A percentile compares a stretch with the other conserved stretches of the same genome.
These are phyloP conservation scores for Hemerocallis citrina DNA, from an alignment of 106 monocot genomes.

Conservation along the genomic window DNA sequence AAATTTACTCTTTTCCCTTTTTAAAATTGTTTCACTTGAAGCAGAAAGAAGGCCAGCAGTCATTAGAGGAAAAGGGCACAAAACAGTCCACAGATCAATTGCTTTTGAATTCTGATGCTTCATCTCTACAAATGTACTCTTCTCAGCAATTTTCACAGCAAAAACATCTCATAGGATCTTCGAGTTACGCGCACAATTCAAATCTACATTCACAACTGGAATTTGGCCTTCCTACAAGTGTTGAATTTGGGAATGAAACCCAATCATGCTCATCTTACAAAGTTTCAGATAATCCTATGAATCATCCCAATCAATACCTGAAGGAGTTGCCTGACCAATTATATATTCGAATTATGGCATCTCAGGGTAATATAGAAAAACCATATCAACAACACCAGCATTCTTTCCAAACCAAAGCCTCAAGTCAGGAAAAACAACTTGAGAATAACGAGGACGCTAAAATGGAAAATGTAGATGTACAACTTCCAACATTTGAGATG, in stretches of 20 bases:
- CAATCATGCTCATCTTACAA: slow-evolving; percentile 5
- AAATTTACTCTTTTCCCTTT: neutral
- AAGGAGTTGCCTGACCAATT: slow-evolving; percentile 1
- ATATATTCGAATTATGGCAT: slow-evolving; percentile 6
- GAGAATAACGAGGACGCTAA: slow-evolving; percentile 2
- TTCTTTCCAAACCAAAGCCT: slow-evolving; percentile 12
- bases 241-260: slow-evolving; percentile 8
- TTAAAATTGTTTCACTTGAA: slow-evolving; percentile 1
- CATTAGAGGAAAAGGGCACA: slow-evolving; percentile 18
- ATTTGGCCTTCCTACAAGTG: slow-evolving; percentile 12
- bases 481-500: slow-evolving; percentile 4
- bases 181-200: slow-evolving; percentile 17
- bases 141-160: slow-evolving; percentile 21
- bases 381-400: neutral
- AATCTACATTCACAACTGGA: slow-evolving; percentile 16
- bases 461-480: neutral
- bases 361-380: slow-evolving; percentile 19
- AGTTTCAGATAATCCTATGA: neutral
- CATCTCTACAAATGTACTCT: slow-evolving; percentile 14
- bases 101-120: slow-evolving; percentile 16
- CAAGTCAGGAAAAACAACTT: slow-evolving; percentile 10
- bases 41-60: slow-evolving; percentile 17
- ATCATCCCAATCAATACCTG: neutral
- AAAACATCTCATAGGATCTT: slow-evolving; percentile 22
- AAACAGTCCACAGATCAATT: slow-evolving; percentile 22